Evolutionary conservation across 192 early-diverging fungal genomes (phyloP), one percentile per base, ranked within the genome.

Genomic region (Dispira parvispora): DNA sequence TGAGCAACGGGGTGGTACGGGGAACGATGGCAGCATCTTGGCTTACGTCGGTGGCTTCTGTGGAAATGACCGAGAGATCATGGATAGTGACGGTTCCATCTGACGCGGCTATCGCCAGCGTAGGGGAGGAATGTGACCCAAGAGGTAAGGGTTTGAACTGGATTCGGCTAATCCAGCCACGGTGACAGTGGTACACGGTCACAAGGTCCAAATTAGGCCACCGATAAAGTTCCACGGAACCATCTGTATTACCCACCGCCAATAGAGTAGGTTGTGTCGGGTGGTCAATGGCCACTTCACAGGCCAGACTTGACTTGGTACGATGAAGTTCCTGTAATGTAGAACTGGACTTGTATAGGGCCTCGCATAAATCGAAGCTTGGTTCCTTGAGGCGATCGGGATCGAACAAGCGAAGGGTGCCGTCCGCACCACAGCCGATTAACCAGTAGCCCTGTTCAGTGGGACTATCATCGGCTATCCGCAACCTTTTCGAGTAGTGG

Each of bases 191-290:
- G 27, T 42, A 42, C 11, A 43, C 3, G 14, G 11, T 8, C 13
- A 11, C 0, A 5, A 60, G 38, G n/a, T 3, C 8, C 9, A 60
- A 21, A 43, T 16, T 27, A 18, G 57, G 57, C 57, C 18, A 27
- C 11, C 32, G 57, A 43, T 60, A 60, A n/a, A 60, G 9, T 42
- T 60, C 57, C 27, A 60, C 57, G 12, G 57, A 60, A 2, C 57
- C 57, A 27, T 60, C 57, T 16, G 57, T 60, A 14, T 60, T 60
- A 13, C 57, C 57, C 14, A 60, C 10, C 14, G 21, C 10, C 26
- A 60, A 28, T 10, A 60, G 57, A 18, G 13, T 28, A 11, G 57
- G 57, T 14, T 60, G 21, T 2, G 25, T 42, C 32, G 57, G 25
- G 11, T 28, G 43, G 42, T 60, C 57, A 14, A 60, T 18, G 12